Evolutionary conservation across 1,284 basidiomycete genomes (phyloP).

Genomic region (Cryptococcus floricola): DNA sequence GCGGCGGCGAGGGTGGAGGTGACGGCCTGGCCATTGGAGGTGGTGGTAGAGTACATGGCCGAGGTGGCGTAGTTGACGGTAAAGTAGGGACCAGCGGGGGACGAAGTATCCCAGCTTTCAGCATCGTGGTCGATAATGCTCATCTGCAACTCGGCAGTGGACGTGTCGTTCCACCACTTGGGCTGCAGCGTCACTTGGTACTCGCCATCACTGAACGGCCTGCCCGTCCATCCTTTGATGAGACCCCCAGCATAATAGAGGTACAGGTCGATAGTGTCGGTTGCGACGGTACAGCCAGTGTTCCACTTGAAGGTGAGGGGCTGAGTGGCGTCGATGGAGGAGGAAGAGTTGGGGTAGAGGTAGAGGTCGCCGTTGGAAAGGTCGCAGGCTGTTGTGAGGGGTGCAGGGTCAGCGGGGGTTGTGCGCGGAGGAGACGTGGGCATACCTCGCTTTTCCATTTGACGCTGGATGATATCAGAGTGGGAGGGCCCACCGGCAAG

Average conservation of each 20-base stretch:
- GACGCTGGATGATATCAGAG: slow-evolving; percentile 7
- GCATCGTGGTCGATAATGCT: slow-evolving; percentile 60
- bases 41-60: slow-evolving; percentile 40
- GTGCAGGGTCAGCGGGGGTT: not conserved
- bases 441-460: slow-evolving; percentile 19
- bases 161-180: slow-evolving; percentile 71
- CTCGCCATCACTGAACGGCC: slow-evolving; percentile 58
- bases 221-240: slow-evolving; percentile 62
- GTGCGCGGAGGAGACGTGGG: not conserved
- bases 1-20: slow-evolving; percentile 39
- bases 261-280: slow-evolving; percentile 65
- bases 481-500: slow-evolving; percentile 20
- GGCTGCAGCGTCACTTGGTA: slow-evolving; percentile 59
- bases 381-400: slow-evolving; percentile 19
- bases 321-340: slow-evolving; percentile 56
- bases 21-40: slow-evolving; percentile 25
- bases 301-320: slow-evolving; percentile 70
- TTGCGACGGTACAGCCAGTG: slow-evolving; percentile 54
- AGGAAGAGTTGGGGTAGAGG: slow-evolving; percentile 57
- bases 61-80: slow-evolving; percentile 47
- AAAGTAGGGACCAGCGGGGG: slow-evolving; percentile 70
- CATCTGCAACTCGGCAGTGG: slow-evolving; percentile 60
- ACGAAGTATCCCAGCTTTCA: slow-evolving; percentile 56
- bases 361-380: slow-evolving; percentile 55
- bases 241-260: slow-evolving; percentile 58